A percentile compares a stretch with the other conserved stretches of the same genome.
phyloP scores from a whole-genome alignment of 805 yeast genomes.

The Grigorovia jiainica region DNA sequence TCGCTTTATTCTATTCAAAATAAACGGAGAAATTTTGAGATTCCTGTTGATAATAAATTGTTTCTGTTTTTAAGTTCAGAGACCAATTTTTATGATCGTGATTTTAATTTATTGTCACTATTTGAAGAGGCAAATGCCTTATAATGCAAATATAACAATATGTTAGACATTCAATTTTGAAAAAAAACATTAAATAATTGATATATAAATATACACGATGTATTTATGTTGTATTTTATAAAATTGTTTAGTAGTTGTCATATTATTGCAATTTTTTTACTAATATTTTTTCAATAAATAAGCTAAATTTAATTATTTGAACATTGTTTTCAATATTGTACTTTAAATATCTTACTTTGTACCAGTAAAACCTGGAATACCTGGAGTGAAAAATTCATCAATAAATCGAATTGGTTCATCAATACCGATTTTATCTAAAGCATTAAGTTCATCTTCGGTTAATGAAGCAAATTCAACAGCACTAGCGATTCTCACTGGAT shows the following conservation, averaged over 20 bases:
- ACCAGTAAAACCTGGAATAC: conserved; percentile 22
- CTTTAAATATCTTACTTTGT: background rate
- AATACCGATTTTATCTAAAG: conserved; percentile 27
- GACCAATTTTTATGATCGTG: conserved; percentile 7
- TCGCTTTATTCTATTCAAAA: background rate
- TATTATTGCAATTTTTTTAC: too few species aligned
- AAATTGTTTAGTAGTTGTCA: too few species aligned
- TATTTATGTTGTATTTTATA: too few species aligned
- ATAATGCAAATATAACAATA: too few species aligned
- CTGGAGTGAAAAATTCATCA: conserved; percentile 19
- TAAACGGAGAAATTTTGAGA: background rate
- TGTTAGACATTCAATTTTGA: too few species aligned
- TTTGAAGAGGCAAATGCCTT: conserved; percentile 1
- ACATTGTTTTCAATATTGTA: too few species aligned
- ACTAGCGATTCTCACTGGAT: conserved; percentile 46
- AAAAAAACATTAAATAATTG: too few species aligned
- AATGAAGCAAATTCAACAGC: conserved; percentile 34
- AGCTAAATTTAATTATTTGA: too few species aligned
- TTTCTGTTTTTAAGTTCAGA: background rate
- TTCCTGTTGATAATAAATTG: background rate
- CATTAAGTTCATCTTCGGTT: conserved; percentile 34
- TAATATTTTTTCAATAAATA: too few species aligned
- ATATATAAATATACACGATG: too few species aligned
- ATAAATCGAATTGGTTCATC: conserved; percentile 27
- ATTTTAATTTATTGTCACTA: conserved; percentile 2